Conservation (phyloP, 2,329 filamentous ascomycete species). For the Ilyonectria mors-panacis region DNA sequence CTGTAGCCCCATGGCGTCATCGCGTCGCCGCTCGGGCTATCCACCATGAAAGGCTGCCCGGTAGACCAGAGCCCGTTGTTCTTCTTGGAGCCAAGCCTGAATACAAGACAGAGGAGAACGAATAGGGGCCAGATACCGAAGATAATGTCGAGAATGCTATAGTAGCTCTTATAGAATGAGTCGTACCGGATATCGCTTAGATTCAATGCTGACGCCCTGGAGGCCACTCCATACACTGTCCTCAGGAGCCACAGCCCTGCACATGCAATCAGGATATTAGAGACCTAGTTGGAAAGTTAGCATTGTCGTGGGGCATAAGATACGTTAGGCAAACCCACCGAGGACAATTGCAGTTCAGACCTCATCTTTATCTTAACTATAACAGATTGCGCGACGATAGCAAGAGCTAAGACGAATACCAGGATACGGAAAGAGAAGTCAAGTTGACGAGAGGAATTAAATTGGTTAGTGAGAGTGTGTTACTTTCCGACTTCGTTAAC, state of each 20-base stretch:
- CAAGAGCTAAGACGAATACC: conserved; percentile 36
- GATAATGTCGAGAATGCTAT: conserved; percentile 43
- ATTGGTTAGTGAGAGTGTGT: neutral
- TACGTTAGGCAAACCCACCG: conserved; percentile 28
- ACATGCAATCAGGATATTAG: conserved; percentile 42
- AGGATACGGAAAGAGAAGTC: conserved; percentile 35
- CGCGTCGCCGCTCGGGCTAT: conserved; percentile 13
- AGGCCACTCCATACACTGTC: conserved; percentile 45
- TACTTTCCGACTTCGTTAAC: neutral
- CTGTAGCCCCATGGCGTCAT: conserved; percentile 42
- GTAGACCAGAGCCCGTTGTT: conserved; percentile 48
- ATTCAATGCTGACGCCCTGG: conserved; percentile 26
- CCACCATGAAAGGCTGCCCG: conserved; percentile 35
- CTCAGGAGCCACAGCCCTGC: conserved; percentile 46
- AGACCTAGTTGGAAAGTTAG: conserved; percentile 33
- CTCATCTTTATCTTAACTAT: conserved; percentile 38
- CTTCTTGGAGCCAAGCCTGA: conserved; percentile 46
- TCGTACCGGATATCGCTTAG: conserved; percentile 1
- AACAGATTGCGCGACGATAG: conserved; percentile 28
- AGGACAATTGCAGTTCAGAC: conserved; percentile 31
- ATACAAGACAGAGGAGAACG: conserved; percentile 45
- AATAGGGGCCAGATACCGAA: conserved; percentile 47
- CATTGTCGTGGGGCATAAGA: neutral
- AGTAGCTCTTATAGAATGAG: conserved; percentile 11
- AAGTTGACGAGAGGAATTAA: conserved; percentile 22